Conservation (phyloP, 1,284 basidiomycete species). For the Rhodofomes roseus region DNA sequence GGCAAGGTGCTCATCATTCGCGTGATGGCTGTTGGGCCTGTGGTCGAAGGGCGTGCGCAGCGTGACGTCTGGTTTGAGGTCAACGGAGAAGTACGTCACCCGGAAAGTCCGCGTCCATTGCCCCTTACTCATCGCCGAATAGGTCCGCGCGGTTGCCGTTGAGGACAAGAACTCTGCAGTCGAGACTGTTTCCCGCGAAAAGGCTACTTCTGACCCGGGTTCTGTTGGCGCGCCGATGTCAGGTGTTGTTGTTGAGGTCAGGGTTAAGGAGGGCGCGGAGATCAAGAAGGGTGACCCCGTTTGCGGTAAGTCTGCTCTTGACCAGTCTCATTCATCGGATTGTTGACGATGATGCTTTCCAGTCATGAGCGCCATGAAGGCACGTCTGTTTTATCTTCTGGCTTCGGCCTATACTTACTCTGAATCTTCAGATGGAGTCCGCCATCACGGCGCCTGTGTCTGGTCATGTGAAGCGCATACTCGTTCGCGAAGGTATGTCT, state of each 20-base stretch:
- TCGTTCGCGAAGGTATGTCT: constrained; percentile 74
- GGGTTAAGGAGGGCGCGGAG: constrained; percentile 94
- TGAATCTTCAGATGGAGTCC: constrained; percentile 80
- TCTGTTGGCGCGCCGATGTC: constrained; percentile 96
- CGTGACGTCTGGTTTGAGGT: constrained; percentile 99
- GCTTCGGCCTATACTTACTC: constrained; percentile 13
- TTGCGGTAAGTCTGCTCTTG: constrained; percentile 52
- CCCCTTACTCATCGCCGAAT: not conserved
- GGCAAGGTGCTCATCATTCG: constrained; percentile 97
- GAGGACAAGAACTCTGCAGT: constrained; percentile 96
- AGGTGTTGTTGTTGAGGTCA: constrained; percentile 96
- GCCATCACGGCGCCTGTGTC: constrained; percentile 93
- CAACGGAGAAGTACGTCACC: constrained; percentile 76
- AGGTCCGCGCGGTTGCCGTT: constrained; percentile 90
- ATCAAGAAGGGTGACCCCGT: constrained; percentile 98
- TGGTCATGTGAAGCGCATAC: constrained; percentile 91
- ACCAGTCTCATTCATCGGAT: not conserved
- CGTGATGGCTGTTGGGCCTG: constrained; percentile 91
- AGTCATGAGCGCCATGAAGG: constrained; percentile 92
- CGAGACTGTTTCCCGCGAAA: constrained; percentile 91
- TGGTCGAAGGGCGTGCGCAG: constrained; percentile 87
- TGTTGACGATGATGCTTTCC: constrained; percentile 13
- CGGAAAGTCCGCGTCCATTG: not conserved
- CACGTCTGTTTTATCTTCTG: constrained; percentile 28
- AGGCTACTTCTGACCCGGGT: constrained; percentile 89